phyloP scores from a whole-genome alignment of 2,329 filamentous ascomycete species.

The Achaetomium macrosporum region DNA sequence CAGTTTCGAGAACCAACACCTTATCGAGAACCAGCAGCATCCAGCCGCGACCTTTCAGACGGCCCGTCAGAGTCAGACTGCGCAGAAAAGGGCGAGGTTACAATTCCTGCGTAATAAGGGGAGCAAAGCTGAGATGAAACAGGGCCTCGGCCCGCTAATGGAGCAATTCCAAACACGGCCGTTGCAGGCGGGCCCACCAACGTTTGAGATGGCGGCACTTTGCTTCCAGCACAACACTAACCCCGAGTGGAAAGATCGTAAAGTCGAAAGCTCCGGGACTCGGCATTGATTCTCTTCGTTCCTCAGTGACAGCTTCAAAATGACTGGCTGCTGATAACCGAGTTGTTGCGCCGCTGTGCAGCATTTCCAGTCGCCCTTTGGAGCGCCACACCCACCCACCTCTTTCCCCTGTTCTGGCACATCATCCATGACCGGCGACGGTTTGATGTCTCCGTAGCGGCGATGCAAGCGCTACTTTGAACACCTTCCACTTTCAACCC shows the following conservation, averaged over 20 bases:
- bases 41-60: conserved; percentile 10
- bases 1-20: conserved; percentile 16
- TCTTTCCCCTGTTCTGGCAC: conserved; percentile 2
- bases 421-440: neutral
- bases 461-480: neutral
- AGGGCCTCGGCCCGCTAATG: conserved; percentile 27
- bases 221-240: conserved; percentile 14
- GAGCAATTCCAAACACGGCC: conserved; percentile 28
- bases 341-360: conserved; percentile 14
- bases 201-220: conserved; percentile 26
- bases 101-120: conserved; percentile 10
- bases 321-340: conserved; percentile 17
- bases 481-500: neutral
- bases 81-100: conserved; percentile 13
- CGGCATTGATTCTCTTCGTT: conserved; percentile 2
- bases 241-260: conserved; percentile 1
- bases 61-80: conserved; percentile 1
- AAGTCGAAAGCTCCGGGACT: conserved; percentile 6
- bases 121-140: conserved; percentile 32
- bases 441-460: neutral
- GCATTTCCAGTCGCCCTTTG: conserved; percentile 12
- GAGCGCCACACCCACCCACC: conserved; percentile 3
- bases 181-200: conserved; percentile 25
- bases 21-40: conserved; percentile 10
- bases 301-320: conserved; percentile 11